Percentiles rank a stretch among this genome's conserved stretches.
These are phyloP conservation scores for Aphanomyces euteiches DNA, from an alignment of 352 stramenopile genomes.

Conservation along the genomic window DNA sequence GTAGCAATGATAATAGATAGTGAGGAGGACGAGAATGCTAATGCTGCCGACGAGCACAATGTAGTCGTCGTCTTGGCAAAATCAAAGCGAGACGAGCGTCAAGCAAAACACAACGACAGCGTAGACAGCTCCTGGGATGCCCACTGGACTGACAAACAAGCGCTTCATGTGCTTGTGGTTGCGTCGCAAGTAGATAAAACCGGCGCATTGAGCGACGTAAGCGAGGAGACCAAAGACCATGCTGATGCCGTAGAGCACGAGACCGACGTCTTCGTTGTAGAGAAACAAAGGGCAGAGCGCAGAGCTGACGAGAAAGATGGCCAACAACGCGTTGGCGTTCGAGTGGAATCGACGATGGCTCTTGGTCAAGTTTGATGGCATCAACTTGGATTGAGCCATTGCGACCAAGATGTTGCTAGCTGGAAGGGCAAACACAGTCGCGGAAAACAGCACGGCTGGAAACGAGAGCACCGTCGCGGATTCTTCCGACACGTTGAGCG, in stretches of 20 bases:
- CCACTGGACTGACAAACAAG: constrained; percentile 43
- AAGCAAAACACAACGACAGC: constrained; percentile 38
- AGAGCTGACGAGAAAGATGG: constrained; percentile 24
- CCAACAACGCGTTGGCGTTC: constrained; percentile 19
- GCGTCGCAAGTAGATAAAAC: constrained; percentile 45
- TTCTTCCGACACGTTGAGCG: constrained; percentile 11
- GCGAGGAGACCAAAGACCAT: constrained; percentile 41
- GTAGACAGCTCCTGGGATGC: constrained; percentile 36
- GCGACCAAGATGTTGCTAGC: constrained; percentile 25
- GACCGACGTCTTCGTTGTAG: constrained; percentile 21
- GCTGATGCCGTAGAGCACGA: constrained; percentile 40
- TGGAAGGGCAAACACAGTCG: constrained; percentile 19
- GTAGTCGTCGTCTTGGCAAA: constrained; percentile 36
- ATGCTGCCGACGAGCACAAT: constrained; percentile 29
- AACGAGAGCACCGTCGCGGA: constrained; percentile 31
- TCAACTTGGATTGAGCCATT: constrained; percentile 27
- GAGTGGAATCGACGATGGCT: constrained; percentile 35
- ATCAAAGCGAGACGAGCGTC: constrained; percentile 33
- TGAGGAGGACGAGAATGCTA: constrained; percentile 20
- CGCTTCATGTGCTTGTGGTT: constrained; percentile 46
- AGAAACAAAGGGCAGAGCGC: constrained; percentile 28
- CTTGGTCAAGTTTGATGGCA: constrained; percentile 30
- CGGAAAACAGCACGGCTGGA: constrained; percentile 31
- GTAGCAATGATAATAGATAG: constrained; percentile 36
- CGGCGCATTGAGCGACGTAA: constrained; percentile 44